phyloP scores from a whole-genome alignment of 1,284 basidiomycete species.

The Leucocoprinus gongylophorus region DNA sequence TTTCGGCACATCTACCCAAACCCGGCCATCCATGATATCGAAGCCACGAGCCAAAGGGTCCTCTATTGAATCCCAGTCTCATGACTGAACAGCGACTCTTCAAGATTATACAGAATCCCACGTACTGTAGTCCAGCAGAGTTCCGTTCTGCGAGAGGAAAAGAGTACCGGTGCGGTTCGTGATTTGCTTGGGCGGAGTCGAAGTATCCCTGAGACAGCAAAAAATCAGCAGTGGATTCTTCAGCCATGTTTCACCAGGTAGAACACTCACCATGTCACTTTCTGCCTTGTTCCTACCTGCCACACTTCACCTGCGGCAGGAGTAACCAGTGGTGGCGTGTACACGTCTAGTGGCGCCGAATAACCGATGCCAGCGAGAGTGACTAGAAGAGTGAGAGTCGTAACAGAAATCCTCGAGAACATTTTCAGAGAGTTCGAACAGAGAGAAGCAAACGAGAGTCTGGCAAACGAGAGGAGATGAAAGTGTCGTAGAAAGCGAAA shows the following conservation, averaged over 20 bases:
- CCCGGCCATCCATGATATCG: slow-evolving; percentile 6
- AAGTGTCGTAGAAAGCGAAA: background rate
- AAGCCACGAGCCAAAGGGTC: slow-evolving; percentile 9
- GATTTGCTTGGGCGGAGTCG: slow-evolving; percentile 11
- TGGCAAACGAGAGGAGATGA: background rate
- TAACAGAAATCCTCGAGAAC: slow-evolving; percentile 1
- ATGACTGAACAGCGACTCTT: background rate
- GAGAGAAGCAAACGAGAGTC: background rate
- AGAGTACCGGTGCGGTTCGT: slow-evolving; percentile 9
- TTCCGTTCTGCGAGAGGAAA: background rate
- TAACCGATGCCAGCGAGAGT: slow-evolving; percentile 1
- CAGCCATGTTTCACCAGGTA: background rate
- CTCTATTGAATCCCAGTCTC: background rate
- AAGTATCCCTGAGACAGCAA: slow-evolving; percentile 9
- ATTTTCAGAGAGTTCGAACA: background rate
- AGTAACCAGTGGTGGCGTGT: background rate
- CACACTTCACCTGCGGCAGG: slow-evolving; percentile 8
- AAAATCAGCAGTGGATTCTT: background rate
- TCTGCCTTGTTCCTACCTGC: slow-evolving; percentile 5
- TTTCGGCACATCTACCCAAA: slow-evolving; percentile 3
- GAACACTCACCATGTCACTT: slow-evolving; percentile 11
- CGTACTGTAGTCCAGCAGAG: slow-evolving; percentile 6
- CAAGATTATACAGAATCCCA: background rate
- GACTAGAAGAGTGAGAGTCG: slow-evolving; percentile 1
- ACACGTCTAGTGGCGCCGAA: slow-evolving; percentile 4